Base-by-base conservation (phyloP, 495 filamentous ascomycete species). In the Massariosphaeria phaeospora region DNA sequence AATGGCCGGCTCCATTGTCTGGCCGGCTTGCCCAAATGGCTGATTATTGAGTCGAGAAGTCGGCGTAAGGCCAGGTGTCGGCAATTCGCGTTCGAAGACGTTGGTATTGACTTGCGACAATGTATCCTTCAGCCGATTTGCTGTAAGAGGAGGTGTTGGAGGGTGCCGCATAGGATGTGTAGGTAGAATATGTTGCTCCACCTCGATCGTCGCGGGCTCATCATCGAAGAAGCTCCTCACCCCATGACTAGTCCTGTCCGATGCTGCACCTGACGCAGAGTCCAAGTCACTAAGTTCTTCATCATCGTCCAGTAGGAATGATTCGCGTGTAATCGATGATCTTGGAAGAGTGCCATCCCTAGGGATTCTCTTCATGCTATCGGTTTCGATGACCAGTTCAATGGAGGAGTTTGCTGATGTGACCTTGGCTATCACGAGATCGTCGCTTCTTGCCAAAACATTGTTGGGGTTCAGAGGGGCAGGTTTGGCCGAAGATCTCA, bases 61-160 rank as follows among this genome's bases (percentile, higher is more conserved):
- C 23, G 61, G 61, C 15, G 61, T 61, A 11, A 61, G 52, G 12
- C 61, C 61, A 12, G 61, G 61, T 7, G 61, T 64, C 1, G 44
- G 57, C n/a, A 48, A 52, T 13, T 48, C 46, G 2, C 41, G 34
- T 30, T 52, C 33, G 27, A 62, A 52, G 10, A 44, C 42, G 10
- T 48, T 58, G 2, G 51, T 59, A 31, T 63, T 52, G 25, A 63
- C 44, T 18, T 45, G 31, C 7, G 33, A 33, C 4, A 61, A 48
- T 25, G 56, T 38, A 48, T 65, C 34, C 49, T 66, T 55, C 1
- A 56, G 41, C 27, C 52, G 40, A 51, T 59, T 49, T 8, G 48
- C 57, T 0, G 87, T 90, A 67, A 89, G 81, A 2, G 88, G 85
- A 47, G 89, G 88, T 17, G 87, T 90, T 12, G 86, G 85, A 13